These are phyloP conservation scores for Lomentospora prolificans DNA, from an alignment of 2,329 filamentous ascomycete species.

Conservation along the genomic window DNA sequence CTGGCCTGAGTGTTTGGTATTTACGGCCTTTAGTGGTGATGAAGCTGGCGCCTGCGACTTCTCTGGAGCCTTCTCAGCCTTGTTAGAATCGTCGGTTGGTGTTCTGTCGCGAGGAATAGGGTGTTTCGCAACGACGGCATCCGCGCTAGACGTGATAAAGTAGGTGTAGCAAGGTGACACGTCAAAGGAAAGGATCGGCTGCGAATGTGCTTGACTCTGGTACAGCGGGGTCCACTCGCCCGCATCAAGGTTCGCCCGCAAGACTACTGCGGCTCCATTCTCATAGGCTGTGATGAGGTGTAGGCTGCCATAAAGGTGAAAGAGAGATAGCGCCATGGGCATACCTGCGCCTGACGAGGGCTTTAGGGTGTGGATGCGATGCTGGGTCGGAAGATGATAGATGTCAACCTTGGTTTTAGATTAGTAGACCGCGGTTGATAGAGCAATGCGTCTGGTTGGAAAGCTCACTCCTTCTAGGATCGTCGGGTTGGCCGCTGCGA, in stretches of 20 bases:
- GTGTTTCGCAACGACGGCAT: constrained; percentile 70
- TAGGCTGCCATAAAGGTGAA: constrained; percentile 39
- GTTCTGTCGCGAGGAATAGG: constrained; percentile 37
- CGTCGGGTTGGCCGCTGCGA: constrained; percentile 74
- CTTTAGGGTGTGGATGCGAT: constrained; percentile 50
- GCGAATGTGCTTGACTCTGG: constrained; percentile 56
- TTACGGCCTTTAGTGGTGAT: constrained; percentile 45
- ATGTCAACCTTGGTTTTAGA: constrained; percentile 56
- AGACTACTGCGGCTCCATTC: constrained; percentile 64
- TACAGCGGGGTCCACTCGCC: constrained; percentile 47
- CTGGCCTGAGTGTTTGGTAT: constrained; percentile 86
- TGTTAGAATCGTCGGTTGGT: constrained; percentile 2
- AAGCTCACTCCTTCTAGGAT: constrained; percentile 56
- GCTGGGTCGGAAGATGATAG: constrained; percentile 68
- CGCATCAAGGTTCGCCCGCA: constrained; percentile 35
- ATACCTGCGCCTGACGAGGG: constrained; percentile 55
- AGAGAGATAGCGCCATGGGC: constrained; percentile 72
- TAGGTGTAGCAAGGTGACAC: constrained; percentile 38
- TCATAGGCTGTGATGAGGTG: constrained; percentile 74
- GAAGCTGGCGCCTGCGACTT: neutral
- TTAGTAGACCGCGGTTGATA: too few relatives aligned
- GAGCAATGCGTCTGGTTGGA: too few relatives aligned
- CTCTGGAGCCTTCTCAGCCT: neutral
- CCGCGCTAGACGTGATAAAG: constrained; percentile 75
- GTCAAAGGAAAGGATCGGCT: constrained; percentile 71